These are phyloP conservation scores for Cladophialophora psammophila DNA, from an alignment of 2,329 filamentous ascomycete genomes.

Conservation along the genomic window DNA sequence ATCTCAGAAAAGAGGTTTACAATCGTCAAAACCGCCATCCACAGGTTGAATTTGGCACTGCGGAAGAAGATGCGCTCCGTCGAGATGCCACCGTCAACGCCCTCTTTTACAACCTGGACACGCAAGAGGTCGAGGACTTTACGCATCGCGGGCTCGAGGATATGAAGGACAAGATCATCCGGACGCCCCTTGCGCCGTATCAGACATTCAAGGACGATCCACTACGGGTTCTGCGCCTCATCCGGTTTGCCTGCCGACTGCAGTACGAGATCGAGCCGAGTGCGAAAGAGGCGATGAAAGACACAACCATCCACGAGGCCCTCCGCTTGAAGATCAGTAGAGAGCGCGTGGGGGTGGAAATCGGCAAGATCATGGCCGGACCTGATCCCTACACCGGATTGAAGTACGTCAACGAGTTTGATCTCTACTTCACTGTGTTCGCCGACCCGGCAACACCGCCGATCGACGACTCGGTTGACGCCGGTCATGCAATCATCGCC, in stretches of 20 bases:
- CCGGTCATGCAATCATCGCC: conserved; percentile 22
- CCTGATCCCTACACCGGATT: conserved; percentile 40
- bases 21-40: conserved; percentile 88
- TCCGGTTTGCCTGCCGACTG: conserved; percentile 88
- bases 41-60: conserved; percentile 90
- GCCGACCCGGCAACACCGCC: conserved; percentile 29
- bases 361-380: conserved; percentile 91
- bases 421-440: conserved; percentile 39
- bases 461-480: conserved; percentile 1
- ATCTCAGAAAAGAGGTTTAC: conserved; percentile 90
- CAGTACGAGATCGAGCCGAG: conserved; percentile 77
- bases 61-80: conserved; percentile 85
- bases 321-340: conserved; percentile 89
- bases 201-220: conserved; percentile 97
- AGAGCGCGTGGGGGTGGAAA: conserved; percentile 83
- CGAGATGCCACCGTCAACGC: conserved; percentile 95
- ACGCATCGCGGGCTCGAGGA: conserved; percentile 77
- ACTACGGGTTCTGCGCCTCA: conserved; percentile 81
- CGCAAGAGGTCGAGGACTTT: conserved; percentile 80
- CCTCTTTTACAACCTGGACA: conserved; percentile 92
- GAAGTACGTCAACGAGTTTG: conserved; percentile 36
- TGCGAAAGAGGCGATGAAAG: conserved; percentile 76
- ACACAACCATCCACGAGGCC: conserved; percentile 77
- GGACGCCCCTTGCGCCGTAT: conserved; percentile 84
- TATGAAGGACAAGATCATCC: conserved; percentile 74